phyloP scores from a whole-genome alignment of 768 basidiomycete species.

The Solioccasus polychromus region DNA sequence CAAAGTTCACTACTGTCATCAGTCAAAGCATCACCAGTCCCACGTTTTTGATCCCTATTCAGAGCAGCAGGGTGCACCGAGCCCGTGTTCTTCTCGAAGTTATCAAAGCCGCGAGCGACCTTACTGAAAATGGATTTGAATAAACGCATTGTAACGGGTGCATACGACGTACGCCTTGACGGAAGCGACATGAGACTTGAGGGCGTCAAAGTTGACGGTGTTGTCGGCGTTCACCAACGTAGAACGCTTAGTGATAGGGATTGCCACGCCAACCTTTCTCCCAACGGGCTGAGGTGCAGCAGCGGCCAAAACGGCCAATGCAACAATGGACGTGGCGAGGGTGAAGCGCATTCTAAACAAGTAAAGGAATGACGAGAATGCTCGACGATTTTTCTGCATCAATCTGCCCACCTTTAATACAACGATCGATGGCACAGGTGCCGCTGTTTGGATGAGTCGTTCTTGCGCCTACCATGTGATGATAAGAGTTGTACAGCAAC shows the following conservation, averaged over 20 bases:
- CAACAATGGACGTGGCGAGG: neutral
- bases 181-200: conserved; percentile 2
- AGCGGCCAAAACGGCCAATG: conserved; percentile 3
- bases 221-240: conserved; percentile 4
- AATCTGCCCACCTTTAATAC: too few species aligned
- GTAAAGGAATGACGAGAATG: neutral
- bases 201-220: conserved; percentile 3
- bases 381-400: too few species aligned
- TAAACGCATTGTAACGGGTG: neutral
- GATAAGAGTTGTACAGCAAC: too few species aligned
- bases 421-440: too few species aligned
- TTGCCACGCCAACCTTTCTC: neutral
- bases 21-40: neutral
- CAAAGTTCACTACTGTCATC: neutral
- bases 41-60: neutral
- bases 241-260: conserved; percentile 12
- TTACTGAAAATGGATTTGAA: neutral
- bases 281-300: conserved; percentile 2
- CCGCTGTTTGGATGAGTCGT: too few species aligned
- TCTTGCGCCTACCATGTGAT: too few species aligned
- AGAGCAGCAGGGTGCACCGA: neutral
- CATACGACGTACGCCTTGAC: conserved; percentile 6
- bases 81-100: conserved; percentile 4
- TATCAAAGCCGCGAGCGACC: neutral
- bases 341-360: neutral